Percentiles rank a stretch among this genome's conserved stretches.
Evolutionary conservation across 2,329 filamentous ascomycete genomes (phyloP).

Genomic region (Didymosphaeria variabile): DNA sequence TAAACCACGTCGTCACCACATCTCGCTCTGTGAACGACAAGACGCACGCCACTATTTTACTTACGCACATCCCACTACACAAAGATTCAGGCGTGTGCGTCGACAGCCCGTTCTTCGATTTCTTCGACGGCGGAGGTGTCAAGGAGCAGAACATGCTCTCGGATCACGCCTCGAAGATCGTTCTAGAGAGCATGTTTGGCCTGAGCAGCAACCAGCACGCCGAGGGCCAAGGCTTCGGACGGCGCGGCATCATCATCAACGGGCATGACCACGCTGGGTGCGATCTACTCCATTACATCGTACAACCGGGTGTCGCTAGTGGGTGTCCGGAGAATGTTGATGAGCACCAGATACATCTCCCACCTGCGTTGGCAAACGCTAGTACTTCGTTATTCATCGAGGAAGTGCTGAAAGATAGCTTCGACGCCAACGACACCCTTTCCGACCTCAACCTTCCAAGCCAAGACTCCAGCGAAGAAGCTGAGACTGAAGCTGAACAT

Average conservation of each 20-base stretch:
- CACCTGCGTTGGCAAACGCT: constrained; percentile 15
- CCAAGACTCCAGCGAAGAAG: background rate
- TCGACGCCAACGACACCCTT: constrained; percentile 13
- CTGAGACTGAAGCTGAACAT: background rate
- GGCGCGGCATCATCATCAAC: constrained; percentile 82
- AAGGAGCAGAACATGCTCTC: constrained; percentile 93
- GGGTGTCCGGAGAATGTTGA: constrained; percentile 24
- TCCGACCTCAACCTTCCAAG: background rate
- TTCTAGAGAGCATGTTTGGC: constrained; percentile 87
- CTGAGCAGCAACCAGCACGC: constrained; percentile 71
- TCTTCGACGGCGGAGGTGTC: constrained; percentile 74
- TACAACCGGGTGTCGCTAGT: constrained; percentile 26
- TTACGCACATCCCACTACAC: constrained; percentile 92
- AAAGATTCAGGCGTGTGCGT: constrained; percentile 84
- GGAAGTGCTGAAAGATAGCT: constrained; percentile 6
- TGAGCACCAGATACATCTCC: constrained; percentile 28
- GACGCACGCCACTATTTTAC: constrained; percentile 79
- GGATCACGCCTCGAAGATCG: constrained; percentile 69
- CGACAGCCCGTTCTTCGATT: constrained; percentile 84
- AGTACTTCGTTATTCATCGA: constrained; percentile 4
- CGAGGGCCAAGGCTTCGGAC: constrained; percentile 69
- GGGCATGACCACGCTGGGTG: constrained; percentile 97
- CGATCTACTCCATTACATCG: constrained; percentile 79
- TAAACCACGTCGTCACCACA: constrained; percentile 72
- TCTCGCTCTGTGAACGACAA: constrained; percentile 68